These are phyloP conservation scores for Delitschia confertaspora DNA, from an alignment of 495 filamentous ascomycete species.

Conservation along the genomic window DNA sequence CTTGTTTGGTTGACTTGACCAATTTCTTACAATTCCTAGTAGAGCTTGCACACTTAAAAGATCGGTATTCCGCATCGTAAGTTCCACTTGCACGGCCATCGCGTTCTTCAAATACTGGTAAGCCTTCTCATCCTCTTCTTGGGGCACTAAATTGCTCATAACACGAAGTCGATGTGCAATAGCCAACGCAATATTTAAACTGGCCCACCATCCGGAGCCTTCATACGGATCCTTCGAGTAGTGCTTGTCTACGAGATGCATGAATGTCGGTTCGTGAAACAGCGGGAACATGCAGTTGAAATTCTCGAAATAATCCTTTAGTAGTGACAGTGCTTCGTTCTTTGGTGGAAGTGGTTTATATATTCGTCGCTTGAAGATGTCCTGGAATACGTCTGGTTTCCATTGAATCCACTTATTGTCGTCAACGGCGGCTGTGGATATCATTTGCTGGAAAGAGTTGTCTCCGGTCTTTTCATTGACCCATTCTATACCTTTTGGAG, in stretches of 20 bases:
- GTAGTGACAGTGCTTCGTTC: slow-evolving; percentile 67
- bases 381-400: slow-evolving; percentile 90
- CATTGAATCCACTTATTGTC: slow-evolving; percentile 93
- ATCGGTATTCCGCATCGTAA: slow-evolving; percentile 94
- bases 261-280: slow-evolving; percentile 96
- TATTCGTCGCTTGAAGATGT: slow-evolving; percentile 81
- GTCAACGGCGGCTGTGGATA: slow-evolving; percentile 66
- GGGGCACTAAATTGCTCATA: slow-evolving; percentile 86
- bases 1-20: slow-evolving; percentile 16
- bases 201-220: slow-evolving; percentile 97
- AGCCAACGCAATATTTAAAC: slow-evolving; percentile 85
- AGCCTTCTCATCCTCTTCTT: slow-evolving; percentile 85
- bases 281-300: slow-evolving; percentile 98
- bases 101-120: slow-evolving; percentile 97
- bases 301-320: slow-evolving; percentile 92
- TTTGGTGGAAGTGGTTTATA: slow-evolving; percentile 75
- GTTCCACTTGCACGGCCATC: slow-evolving; percentile 80
- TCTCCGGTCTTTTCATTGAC: slow-evolving; percentile 98
- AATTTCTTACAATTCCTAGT: slow-evolving; percentile 65
- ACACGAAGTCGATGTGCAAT: slow-evolving; percentile 85
- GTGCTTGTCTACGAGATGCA: slow-evolving; percentile 87
- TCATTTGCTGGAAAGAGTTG: slow-evolving; percentile 90
- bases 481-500: slow-evolving; percentile 96
- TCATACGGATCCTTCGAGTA: slow-evolving; percentile 91
- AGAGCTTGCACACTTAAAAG: slow-evolving; percentile 93